Evolutionary conservation across 2,329 filamentous ascomycete species (phyloP).

Genomic region (Fusarium domesticum): DNA sequence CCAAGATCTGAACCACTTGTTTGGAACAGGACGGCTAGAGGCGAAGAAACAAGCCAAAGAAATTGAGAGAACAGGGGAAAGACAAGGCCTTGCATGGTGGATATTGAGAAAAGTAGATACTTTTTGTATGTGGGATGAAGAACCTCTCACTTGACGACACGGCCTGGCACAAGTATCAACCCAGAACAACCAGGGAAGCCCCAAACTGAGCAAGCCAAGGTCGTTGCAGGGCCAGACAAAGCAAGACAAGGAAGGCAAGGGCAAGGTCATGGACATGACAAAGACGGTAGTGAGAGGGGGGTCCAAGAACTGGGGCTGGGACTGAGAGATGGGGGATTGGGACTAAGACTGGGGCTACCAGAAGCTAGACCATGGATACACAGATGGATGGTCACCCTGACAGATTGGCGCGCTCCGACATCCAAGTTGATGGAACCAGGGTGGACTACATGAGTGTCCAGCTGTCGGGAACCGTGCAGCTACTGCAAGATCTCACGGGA

Average conservation of each 20-base stretch:
- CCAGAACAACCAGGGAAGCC: constrained; percentile 12
- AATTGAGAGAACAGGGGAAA: constrained; percentile 18
- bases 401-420: constrained; percentile 23
- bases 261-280: constrained; percentile 9
- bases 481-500: constrained; percentile 33
- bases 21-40: constrained; percentile 36
- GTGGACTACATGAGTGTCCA: constrained; percentile 25
- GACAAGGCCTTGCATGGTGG: constrained; percentile 22
- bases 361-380: constrained; percentile 18
- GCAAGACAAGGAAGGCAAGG: constrained; percentile 18
- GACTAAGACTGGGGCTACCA: constrained; percentile 11
- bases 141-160: constrained; percentile 20
- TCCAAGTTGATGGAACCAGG: constrained; percentile 35
- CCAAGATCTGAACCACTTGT: constrained; percentile 36
- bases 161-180: constrained; percentile 11
- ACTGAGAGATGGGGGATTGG: no score
- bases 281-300: constrained; percentile 4
- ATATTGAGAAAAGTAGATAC: constrained; percentile 22
- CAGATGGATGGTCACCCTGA: constrained; percentile 25
- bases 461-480: constrained; percentile 29
- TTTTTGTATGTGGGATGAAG: constrained; percentile 8
- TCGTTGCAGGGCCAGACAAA: constrained; percentile 21
- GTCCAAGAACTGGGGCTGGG: constrained; percentile 11
- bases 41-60: constrained; percentile 30
- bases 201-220: constrained; percentile 10